Evolutionary conservation across 2,329 filamentous ascomycete genomes (phyloP), one percentile per base, ranked within the genome.

Genomic region (Trichoderma sp.): DNA sequence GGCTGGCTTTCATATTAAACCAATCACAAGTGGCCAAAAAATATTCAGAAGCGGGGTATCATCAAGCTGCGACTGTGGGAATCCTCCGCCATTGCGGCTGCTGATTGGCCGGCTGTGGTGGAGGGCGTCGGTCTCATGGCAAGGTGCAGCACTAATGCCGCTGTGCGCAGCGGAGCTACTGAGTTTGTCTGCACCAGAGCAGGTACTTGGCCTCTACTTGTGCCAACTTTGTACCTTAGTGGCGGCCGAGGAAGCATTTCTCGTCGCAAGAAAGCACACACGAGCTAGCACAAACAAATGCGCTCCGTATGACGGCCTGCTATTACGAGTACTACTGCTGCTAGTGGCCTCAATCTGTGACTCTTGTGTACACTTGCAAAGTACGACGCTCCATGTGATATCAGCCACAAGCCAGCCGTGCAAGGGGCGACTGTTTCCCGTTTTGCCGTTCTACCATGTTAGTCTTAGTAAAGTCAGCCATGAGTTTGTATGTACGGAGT

Each of bases 91-190:
- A 17, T n/a, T 30, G 47, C 34, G 15, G 26, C 59, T 0, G 20
- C 43, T 70, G 68, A 61, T 70, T 70, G 68, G 68, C 17, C 23
- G 32, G 47, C 68, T 7, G 58, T 8, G n/a, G 43, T 43, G 50
- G 61, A 70, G 68, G 68, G 68, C 47, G 67, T 61, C 43, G 67
- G 67, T 26, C 67, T 62, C 67, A 62, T 62, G 67, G 67, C 55
- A 53, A 69, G 57, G 57, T 69, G 67, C 67, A 69, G 67, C 67
- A 36, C 67, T 61, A 69, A 69, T 61, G 67, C 55, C 57, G 36
- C 53, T 32, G 28, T n/a, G 36, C 32, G 64, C 39, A 47, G 67
- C 67, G 67, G 67, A 69, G 36, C 67, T 69, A 62, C 67, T 69
- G 53, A 53, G 67, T 69, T 69, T 69, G 67, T 68, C 39, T 61